These are phyloP conservation scores for Leptodontidium sp. DNA, from an alignment of 2,329 filamentous ascomycete genomes.

Conservation along the genomic window DNA sequence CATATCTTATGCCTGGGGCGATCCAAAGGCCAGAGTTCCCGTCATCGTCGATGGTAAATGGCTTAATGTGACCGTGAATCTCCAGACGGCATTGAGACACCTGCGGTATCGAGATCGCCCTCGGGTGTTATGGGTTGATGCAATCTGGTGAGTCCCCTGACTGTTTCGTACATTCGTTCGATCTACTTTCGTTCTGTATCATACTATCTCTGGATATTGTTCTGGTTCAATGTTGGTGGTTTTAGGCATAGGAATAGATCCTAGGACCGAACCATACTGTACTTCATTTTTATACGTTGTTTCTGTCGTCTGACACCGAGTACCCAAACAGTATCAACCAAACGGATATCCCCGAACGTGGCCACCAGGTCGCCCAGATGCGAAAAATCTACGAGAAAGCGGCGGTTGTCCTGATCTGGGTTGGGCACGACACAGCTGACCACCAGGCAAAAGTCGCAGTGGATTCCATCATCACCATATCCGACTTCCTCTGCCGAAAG, in stretches of 20 bases:
- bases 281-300: conserved; percentile 29
- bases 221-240: too few species aligned
- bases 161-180: too few species aligned
- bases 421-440: conserved; percentile 31
- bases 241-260: too few species aligned
- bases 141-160: too few species aligned
- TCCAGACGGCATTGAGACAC: too few species aligned
- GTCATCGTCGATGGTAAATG: too few species aligned
- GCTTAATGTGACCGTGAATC: too few species aligned
- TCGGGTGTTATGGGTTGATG: too few species aligned
- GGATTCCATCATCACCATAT: conserved; percentile 26
- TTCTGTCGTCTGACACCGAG: conserved; percentile 14
- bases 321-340: conserved; percentile 41
- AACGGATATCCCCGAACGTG: conserved; percentile 39
- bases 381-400: conserved; percentile 43
- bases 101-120: too few species aligned
- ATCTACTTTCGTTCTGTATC: too few species aligned
- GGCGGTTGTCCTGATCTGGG: conserved; percentile 43
- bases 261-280: conserved; percentile 8
- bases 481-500: conserved; percentile 28
- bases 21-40: conserved; percentile 26
- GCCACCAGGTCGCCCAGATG: conserved; percentile 43
- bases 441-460: conserved; percentile 22
- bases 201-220: too few species aligned
- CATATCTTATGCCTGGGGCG: conserved; percentile 43